Conservation (phyloP, 805 yeast species). For the Candida rishiriensis region DNA sequence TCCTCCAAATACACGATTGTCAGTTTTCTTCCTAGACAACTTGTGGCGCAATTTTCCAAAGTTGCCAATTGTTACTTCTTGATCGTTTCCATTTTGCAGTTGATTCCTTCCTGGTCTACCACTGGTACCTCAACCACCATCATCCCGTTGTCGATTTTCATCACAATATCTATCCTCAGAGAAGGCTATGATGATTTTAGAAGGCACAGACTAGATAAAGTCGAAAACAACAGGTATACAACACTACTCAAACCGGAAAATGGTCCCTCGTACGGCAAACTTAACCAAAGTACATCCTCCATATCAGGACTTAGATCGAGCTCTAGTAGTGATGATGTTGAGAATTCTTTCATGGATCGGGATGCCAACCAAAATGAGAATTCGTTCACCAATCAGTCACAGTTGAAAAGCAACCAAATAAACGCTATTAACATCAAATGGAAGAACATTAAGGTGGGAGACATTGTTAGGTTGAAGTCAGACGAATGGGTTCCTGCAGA, state of each 20-base stretch:
- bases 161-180: conserved; percentile 81
- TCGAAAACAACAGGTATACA: conserved; percentile 64
- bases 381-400: conserved; percentile 20
- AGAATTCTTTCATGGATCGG: conserved; percentile 5
- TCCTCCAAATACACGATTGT: conserved; percentile 82
- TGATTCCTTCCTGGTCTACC: conserved; percentile 97
- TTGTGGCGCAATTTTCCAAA: conserved; percentile 87
- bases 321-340: conserved; percentile 12
- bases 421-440: conserved; percentile 39
- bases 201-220: conserved; percentile 79
- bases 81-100: conserved; percentile 85
- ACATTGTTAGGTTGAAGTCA: conserved; percentile 62
- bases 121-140: conserved; percentile 95
- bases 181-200: conserved; percentile 94
- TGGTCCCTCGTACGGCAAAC: conserved; percentile 10
- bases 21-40: conserved; percentile 82
- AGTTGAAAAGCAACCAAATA: conserved; percentile 16
- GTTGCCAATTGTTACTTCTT: conserved; percentile 89
- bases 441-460: conserved; percentile 87
- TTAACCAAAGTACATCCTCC: conserved; percentile 26
- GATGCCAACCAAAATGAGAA: conserved; percentile 15
- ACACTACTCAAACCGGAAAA: conserved; percentile 32
- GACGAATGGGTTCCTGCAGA: conserved; percentile 98
- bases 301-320: conserved; percentile 20
- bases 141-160: conserved; percentile 79